Evolutionary conservation across 305 asterid genomes (phyloP).

Genomic region (Caryopteris hybrid): DNA sequence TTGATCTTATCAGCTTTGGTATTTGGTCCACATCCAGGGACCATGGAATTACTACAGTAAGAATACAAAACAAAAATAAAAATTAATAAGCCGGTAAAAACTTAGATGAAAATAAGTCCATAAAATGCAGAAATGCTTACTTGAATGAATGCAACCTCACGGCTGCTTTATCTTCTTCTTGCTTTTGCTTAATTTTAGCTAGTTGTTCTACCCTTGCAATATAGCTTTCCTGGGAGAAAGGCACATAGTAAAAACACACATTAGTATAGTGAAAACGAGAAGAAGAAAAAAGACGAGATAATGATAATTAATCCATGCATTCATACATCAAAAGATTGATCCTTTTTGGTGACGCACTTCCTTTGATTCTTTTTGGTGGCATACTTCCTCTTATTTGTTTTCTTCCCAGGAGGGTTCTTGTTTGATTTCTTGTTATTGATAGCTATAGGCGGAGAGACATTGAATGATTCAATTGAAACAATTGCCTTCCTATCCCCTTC

Average conservation of each 20-base stretch:
- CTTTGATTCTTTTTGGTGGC: constrained; percentile 19
- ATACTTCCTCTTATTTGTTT: constrained; percentile 30
- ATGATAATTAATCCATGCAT: not conserved
- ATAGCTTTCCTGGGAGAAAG: constrained; percentile 56
- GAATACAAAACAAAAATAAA: constrained; percentile 5
- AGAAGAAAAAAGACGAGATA: no score
- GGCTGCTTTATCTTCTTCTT: constrained; percentile 68
- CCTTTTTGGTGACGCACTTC: constrained; percentile 26
- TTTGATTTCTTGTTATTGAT: constrained; percentile 21
- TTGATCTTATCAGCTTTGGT: constrained; percentile 37
- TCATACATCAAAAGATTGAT: constrained; percentile 43
- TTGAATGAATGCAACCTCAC: constrained; percentile 77
- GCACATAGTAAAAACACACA: constrained; percentile 2
- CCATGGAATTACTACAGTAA: constrained; percentile 44
- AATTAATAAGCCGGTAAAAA: not conserved
- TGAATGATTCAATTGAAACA: constrained; percentile 27
- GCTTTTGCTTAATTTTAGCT: constrained; percentile 73
- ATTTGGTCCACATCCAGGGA: constrained; percentile 27
- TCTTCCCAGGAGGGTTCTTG: constrained; percentile 29
- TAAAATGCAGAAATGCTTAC: constrained; percentile 39
- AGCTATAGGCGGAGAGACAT: constrained; percentile 18
- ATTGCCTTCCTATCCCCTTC: constrained; percentile 31
- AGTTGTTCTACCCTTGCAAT: constrained; percentile 70
- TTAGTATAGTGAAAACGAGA: not conserved
- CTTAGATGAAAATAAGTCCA: constrained; percentile 5